A percentile compares a stretch with the other conserved stretches of the same genome.
These are phyloP conservation scores for Alternaria hordeiaustralica DNA, from an alignment of 2,329 filamentous ascomycete genomes.

Conservation along the genomic window DNA sequence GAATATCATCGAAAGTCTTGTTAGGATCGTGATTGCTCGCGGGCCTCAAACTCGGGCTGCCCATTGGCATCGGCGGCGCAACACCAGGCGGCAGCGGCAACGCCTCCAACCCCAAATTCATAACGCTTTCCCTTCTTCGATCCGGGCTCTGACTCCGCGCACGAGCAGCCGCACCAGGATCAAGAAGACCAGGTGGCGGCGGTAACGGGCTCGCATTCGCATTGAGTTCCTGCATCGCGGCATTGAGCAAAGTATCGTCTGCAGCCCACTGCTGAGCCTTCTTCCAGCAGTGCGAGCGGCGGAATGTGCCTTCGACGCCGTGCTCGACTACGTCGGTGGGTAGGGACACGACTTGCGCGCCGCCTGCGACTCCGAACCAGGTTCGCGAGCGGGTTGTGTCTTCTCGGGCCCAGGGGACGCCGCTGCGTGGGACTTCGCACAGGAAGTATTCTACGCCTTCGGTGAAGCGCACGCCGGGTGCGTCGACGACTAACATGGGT, in stretches of 20 bases:
- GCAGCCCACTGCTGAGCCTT: constrained; percentile 67
- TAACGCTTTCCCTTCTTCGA: constrained; percentile 51
- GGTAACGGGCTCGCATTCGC: constrained; percentile 38
- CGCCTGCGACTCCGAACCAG: constrained; percentile 77
- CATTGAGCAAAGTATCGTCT: constrained; percentile 40
- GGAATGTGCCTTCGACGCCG: constrained; percentile 71
- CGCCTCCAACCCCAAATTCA: constrained; percentile 56
- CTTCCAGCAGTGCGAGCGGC: constrained; percentile 73
- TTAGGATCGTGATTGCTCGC: constrained; percentile 47
- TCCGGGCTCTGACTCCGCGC: constrained; percentile 39
- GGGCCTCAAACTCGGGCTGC: constrained; percentile 32
- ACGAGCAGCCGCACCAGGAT: constrained; percentile 24
- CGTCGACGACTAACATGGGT: constrained; percentile 79
- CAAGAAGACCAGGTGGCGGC: constrained; percentile 39
- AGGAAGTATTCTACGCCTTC: constrained; percentile 83
- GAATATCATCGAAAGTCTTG: constrained; percentile 59
- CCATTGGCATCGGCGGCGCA: constrained; percentile 42
- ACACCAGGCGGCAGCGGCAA: constrained; percentile 55
- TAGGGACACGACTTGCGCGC: constrained; percentile 65
- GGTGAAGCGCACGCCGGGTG: constrained; percentile 70
- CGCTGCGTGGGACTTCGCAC: constrained; percentile 75
- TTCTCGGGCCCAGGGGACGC: constrained; percentile 75
- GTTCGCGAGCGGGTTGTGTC: constrained; percentile 63
- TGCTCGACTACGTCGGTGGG: constrained; percentile 70
- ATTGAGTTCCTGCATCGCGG: constrained; percentile 45